Base-by-base conservation (phyloP, 306 rosid genomes). In the Pueraria montana region DNA sequence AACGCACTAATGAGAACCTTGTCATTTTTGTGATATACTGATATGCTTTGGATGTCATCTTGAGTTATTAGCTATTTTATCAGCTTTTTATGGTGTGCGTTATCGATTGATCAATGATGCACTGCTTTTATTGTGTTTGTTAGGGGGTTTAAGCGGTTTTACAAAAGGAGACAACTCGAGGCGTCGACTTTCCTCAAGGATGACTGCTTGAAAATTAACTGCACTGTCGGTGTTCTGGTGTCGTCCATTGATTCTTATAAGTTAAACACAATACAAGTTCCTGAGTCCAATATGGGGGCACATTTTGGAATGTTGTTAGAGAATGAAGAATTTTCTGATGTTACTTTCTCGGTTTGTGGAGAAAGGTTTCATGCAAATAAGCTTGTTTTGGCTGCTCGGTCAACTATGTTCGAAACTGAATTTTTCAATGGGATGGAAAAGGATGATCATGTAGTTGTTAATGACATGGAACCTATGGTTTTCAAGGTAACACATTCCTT, bases 161-260 rank as follows among this genome's bases (percentile, higher is more conserved):
- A 91, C 86, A 87, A 92, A 66, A 89, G 98, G 52, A 86, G 91
- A 40, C 81, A 88, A 65, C 99, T 95, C 4, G 99, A 95, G 83
- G 78, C 89, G 0, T 93, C 98, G 0, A 84, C 86, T 48, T 95
- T 86, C 67, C 91, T 95, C 3, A 93, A 95, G 86, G 97, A 95
- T 80, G n/a, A n/a, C n/a, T n/a, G n/a, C n/a, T n/a, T n/a, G n/a
- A n/a, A n/a, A n/a, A n/a, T n/a, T n/a, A 97, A 96, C 81, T 91
- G 98, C 85, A 93, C 96, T 49, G 97, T 96, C 82, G 99, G 98
- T 11, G 98, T 96, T 72, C 95, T 94, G 69, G 92, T 91, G 69
- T 91, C 99, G 8, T 89, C 94, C 20, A 88, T 91, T 32, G 97
- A 90, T 85, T 87, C 92, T 75, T 89, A 98, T 5, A 90, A 89